phyloP scores from a whole-genome alignment of 2,329 filamentous ascomycete genomes.

The Colletotrichum musae region DNA sequence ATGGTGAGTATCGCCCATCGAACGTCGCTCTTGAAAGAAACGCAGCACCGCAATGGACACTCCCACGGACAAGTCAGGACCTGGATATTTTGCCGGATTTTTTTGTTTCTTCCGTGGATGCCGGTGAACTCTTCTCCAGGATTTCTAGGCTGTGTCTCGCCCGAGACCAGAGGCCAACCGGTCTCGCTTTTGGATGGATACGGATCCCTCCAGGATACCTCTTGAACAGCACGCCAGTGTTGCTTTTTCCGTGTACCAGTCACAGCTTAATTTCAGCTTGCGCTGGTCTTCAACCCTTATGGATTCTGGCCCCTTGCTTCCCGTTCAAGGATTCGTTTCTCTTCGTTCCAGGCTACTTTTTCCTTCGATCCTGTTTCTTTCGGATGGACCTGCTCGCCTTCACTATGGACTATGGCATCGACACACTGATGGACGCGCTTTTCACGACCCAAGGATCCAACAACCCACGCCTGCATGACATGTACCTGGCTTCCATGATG shows the following conservation, averaged over 20 bases:
- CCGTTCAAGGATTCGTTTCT: slow-evolving; percentile 13
- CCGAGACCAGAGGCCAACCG: slow-evolving; percentile 27
- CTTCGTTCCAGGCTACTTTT: slow-evolving; percentile 37
- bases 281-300: background rate
- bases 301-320: background rate
- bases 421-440: background rate
- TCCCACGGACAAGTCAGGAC: slow-evolving; percentile 28
- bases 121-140: slow-evolving; percentile 9
- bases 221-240: background rate
- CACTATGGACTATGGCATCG: too few relatives aligned
- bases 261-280: slow-evolving; percentile 25
- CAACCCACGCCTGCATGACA: background rate
- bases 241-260: background rate
- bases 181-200: slow-evolving; percentile 32
- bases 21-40: slow-evolving; percentile 25
- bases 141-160: slow-evolving; percentile 24
- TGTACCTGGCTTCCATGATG: background rate
- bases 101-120: slow-evolving; percentile 1
- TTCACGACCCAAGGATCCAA: background rate
- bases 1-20: slow-evolving; percentile 57
- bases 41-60: slow-evolving; percentile 43
- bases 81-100: slow-evolving; percentile 21
- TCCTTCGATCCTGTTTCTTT: slow-evolving; percentile 22
- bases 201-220: slow-evolving; percentile 4
- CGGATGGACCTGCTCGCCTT: background rate